These are phyloP conservation scores for Cladophialophora yegresii DNA, from an alignment of 2,329 filamentous ascomycete genomes.

Conservation along the genomic window DNA sequence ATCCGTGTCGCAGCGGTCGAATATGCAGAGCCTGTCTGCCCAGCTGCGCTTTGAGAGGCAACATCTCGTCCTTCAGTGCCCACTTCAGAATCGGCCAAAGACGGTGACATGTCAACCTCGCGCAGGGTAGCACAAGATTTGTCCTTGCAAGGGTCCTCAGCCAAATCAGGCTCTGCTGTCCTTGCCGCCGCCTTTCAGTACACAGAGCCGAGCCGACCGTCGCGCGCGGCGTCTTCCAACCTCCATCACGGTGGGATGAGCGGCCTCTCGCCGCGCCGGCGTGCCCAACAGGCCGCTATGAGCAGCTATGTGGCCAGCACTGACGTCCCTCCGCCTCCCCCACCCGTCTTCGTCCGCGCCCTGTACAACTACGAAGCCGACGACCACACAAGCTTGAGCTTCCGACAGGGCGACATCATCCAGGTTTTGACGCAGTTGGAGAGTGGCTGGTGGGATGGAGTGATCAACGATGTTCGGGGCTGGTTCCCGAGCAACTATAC, in stretches of 20 bases:
- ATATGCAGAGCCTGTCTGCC: conserved; percentile 31
- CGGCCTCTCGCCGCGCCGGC: conserved; percentile 35
- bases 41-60: conserved; percentile 29
- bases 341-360: conserved; percentile 81
- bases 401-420: conserved; percentile 94
- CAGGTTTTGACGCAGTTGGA: conserved; percentile 98
- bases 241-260: conserved; percentile 25
- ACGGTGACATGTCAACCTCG: conserved; percentile 26
- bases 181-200: conserved; percentile 47
- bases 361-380: conserved; percentile 98
- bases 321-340: conserved; percentile 45
- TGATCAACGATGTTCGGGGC: conserved; percentile 92
- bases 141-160: conserved; percentile 20
- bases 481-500: conserved; percentile 99
- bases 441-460: conserved; percentile 99
- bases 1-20: conserved; percentile 19
- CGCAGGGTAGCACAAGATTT: conserved; percentile 30
- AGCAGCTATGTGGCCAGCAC: conserved; percentile 54
- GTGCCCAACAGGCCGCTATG: conserved; percentile 44
- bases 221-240: conserved; percentile 21
- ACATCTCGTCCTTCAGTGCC: conserved; percentile 10
- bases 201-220: conserved; percentile 39
- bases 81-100: conserved; percentile 10
- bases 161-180: conserved; percentile 31
- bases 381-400: conserved; percentile 93